Base-by-base conservation (phyloP, 805 yeast genomes). In the Vanderwaltozyma verrucispora region DNA sequence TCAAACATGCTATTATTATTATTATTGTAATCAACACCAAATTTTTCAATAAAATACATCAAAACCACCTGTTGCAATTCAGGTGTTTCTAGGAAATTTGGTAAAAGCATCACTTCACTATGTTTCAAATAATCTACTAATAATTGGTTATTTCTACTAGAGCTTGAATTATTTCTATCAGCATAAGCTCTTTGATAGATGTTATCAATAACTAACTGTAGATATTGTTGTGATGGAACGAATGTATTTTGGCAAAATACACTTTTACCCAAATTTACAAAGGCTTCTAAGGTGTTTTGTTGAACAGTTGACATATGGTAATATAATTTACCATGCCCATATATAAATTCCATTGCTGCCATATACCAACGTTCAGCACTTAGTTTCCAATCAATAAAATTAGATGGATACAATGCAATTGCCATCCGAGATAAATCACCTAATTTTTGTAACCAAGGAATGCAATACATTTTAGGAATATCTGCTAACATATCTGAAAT, bases 351-450 rank as follows among this genome's bases (percentile, higher is more conserved):
- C 74, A 82, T 72, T 3, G 94, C 77, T 20, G 75, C 67, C 19
- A 74, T 67, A 51, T 85, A 85, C 95, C 95, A 85, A 54, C 76
- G 75, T 55, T 82, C 87, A 1, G 94, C 80, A 40, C 85, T 72
- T 15, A 77, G 59, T 54, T 83, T 81, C 95, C 95, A 85, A 57
- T 85, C 94, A 45, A 83, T 81, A 53, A 74, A 80, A 35, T 80
- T 72, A 2, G 87, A 78, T 7, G 87, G 79, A 49, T 82, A 83
- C 30, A 84, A 63, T 0, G 94, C 92, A 47, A 85, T 83, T 10
- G 94, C 89, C 87, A 85, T 83, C 52, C 94, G 64, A 26, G 89
- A 79, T 45, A 85, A 63, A 54, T 85, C 95, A 26, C 94, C 95
- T 36, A 85, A 60, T 51, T 86, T 80, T 56, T 85, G 95, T 21